These are phyloP conservation scores for Flaveria trinervia DNA, from an alignment of 129 eudicot species.

Conservation along the genomic window DNA sequence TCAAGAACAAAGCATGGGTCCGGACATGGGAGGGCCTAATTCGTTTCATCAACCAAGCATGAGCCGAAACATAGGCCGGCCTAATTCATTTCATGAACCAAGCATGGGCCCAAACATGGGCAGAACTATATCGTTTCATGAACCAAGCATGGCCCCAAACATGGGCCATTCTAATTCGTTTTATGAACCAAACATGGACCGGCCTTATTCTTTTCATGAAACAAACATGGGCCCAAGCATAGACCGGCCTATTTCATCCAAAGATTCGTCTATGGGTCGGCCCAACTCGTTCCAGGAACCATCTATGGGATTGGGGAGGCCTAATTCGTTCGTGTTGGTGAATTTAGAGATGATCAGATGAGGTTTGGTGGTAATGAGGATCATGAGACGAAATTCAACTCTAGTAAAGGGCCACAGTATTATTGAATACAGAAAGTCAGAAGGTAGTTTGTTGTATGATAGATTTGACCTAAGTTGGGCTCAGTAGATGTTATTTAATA, in stretches of 20 bases:
- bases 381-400: slow-evolving; percentile 36
- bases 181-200: neutral
- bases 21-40: slow-evolving; percentile 11
- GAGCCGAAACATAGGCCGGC: slow-evolving; percentile 15
- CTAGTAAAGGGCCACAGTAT: slow-evolving; percentile 28
- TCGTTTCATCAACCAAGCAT: slow-evolving; percentile 10
- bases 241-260: slow-evolving; percentile 21
- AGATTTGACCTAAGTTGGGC: slow-evolving; percentile 34
- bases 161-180: slow-evolving; percentile 18
- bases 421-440: slow-evolving; percentile 30
- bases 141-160: slow-evolving; percentile 1
- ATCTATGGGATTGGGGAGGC: slow-evolving; percentile 38
- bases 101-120: slow-evolving; percentile 1
- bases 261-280: slow-evolving; percentile 26
- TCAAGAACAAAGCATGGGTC: slow-evolving; percentile 1
- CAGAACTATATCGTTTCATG: slow-evolving; percentile 6
- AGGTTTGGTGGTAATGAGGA: slow-evolving; percentile 39
- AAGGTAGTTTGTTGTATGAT: slow-evolving; percentile 22
- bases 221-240: slow-evolving; percentile 16
- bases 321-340: slow-evolving; percentile 40
- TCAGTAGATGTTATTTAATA: slow-evolving; percentile 37
- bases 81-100: slow-evolving; percentile 20
- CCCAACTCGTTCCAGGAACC: slow-evolving; percentile 27
- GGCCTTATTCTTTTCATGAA: slow-evolving; percentile 25
- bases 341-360: slow-evolving; percentile 41